Percentiles rank a stretch among this genome's conserved stretches.
Conservation (phyloP, 208 protist genomes). For the Leishmania tropica region DNA sequence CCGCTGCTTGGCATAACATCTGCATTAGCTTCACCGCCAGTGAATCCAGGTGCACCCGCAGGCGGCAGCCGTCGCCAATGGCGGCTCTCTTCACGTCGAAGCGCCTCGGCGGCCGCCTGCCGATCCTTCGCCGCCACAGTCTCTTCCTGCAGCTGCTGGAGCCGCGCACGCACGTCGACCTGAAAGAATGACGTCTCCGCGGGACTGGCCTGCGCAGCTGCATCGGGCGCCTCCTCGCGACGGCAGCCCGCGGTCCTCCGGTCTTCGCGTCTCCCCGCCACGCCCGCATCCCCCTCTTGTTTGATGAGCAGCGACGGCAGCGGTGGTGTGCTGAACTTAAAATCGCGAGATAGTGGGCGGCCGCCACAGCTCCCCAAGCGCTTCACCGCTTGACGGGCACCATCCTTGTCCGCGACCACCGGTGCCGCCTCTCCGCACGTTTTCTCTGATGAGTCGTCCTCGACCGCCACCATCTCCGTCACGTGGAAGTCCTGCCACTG, state of each 20-base stretch:
- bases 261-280: background rate
- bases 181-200: conserved; percentile 51
- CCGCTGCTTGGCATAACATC: background rate
- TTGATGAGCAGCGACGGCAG: conserved; percentile 34
- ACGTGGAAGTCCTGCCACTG: conserved; percentile 80
- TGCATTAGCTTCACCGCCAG: background rate
- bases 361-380: conserved; percentile 41
- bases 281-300: background rate
- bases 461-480: conserved; percentile 57
- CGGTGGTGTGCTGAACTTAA: conserved; percentile 54
- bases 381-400: conserved; percentile 43
- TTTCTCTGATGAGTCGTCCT: background rate
- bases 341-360: conserved; percentile 39
- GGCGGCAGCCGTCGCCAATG: background rate
- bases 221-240: background rate
- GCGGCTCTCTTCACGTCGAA: background rate
- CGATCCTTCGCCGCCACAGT: background rate
- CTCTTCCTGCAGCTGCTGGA: conserved; percentile 22
- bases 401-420: background rate
- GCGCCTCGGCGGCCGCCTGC: conserved; percentile 1
- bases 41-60: background rate
- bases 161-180: conserved; percentile 47
- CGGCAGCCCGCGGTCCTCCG: background rate
- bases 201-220: background rate
- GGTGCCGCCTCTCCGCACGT: background rate